Evolutionary conservation across 768 basidiomycete genomes (phyloP).

Genomic region (Serendipita indica): DNA sequence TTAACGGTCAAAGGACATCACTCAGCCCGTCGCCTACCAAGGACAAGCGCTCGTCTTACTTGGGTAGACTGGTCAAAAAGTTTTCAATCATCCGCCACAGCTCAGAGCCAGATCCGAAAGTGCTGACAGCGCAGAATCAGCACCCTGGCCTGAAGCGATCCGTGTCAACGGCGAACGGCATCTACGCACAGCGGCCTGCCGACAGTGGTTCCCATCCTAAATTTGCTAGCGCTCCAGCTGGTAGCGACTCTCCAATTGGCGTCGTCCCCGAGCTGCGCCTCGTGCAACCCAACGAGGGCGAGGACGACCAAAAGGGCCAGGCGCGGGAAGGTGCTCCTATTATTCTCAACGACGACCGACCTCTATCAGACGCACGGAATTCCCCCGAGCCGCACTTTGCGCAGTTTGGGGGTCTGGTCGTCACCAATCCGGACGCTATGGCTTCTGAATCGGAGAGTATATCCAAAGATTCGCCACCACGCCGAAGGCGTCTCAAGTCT

Average conservation of each 20-base stretch:
- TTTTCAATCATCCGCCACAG: constrained; percentile 2
- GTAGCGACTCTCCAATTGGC: background rate
- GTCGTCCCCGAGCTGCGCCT: background rate
- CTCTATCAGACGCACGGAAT: background rate
- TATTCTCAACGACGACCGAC: background rate
- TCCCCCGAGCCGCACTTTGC: constrained; percentile 8
- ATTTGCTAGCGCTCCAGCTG: background rate
- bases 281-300: background rate
- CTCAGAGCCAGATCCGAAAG: background rate
- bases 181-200: background rate
- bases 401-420: constrained; percentile 8
- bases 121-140: background rate
- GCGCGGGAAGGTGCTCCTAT: background rate
- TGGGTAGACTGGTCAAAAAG: constrained; percentile 2
- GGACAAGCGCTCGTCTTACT: constrained; percentile 2
- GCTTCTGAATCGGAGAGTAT: constrained; percentile 9
- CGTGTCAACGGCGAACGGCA: constrained; percentile 3
- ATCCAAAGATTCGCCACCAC: background rate
- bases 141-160: background rate
- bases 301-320: background rate
- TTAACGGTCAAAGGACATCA: background rate
- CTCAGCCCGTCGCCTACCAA: background rate
- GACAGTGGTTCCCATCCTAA: background rate
- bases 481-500: background rate
- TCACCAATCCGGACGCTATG: constrained; percentile 10